Evolutionary conservation across 2,329 filamentous ascomycete species (phyloP).

Genomic region (Coniella vitis): DNA sequence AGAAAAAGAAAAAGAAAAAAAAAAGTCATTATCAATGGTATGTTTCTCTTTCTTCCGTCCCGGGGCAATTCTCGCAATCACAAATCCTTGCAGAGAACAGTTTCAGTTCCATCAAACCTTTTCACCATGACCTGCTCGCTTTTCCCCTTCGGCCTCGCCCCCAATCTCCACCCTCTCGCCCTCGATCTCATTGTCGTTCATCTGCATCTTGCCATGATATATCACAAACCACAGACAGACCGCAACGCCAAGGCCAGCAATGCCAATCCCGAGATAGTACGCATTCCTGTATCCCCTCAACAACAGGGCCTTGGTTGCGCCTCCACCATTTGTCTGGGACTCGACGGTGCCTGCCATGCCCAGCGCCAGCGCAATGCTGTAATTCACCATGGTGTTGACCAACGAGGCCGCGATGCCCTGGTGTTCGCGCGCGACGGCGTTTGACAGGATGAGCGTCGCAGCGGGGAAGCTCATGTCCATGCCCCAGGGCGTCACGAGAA

Average conservation of each 20-base stretch:
- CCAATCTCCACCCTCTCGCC: too few species aligned
- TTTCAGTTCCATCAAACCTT: too few species aligned
- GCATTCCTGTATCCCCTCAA: conserved; percentile 16
- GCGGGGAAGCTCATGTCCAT: conserved; percentile 52
- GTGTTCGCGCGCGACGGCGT: conserved; percentile 25
- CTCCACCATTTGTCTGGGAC: conserved; percentile 27
- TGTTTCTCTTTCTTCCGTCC: too few species aligned
- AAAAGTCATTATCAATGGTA: too few species aligned
- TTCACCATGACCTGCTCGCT: too few species aligned
- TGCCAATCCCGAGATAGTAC: conserved; percentile 16
- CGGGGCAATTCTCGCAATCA: too few species aligned
- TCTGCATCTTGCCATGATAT: not conserved
- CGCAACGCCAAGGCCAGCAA: conserved; percentile 16
- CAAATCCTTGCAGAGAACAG: too few species aligned
- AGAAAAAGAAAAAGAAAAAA: too few species aligned
- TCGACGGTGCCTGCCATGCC: conserved; percentile 49
- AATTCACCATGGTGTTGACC: conserved; percentile 50
- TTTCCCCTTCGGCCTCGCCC: too few species aligned
- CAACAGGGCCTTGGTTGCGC: conserved; percentile 11
- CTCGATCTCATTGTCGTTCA: not conserved
- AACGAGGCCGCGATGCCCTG: conserved; percentile 31
- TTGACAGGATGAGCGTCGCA: conserved; percentile 41
- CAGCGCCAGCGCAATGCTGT: conserved; percentile 45
- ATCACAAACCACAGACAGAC: conserved; percentile 14
- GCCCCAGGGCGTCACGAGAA: conserved; percentile 39